Evolutionary conservation across 768 basidiomycete genomes (phyloP).

Genomic region (Trametes cingulata): DNA sequence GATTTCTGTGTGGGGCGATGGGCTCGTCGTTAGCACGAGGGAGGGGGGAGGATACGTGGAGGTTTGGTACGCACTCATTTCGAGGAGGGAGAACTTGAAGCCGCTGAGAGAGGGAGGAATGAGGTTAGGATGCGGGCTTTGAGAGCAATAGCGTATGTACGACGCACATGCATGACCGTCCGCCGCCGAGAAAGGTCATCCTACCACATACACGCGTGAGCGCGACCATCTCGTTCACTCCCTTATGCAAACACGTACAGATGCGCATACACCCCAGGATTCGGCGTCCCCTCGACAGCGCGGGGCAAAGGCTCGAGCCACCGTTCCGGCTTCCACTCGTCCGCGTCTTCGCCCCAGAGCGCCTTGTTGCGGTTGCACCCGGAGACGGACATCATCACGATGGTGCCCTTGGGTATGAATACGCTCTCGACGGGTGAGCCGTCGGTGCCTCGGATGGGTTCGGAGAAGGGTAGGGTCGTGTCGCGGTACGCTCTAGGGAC

Average conservation of each 20-base stretch:
- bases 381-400: slow-evolving; percentile 42
- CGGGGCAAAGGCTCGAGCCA: slow-evolving; percentile 45
- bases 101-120: not conserved
- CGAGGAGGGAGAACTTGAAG: slow-evolving; percentile 5
- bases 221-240: not conserved
- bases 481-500: slow-evolving; percentile 44
- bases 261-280: slow-evolving; percentile 25
- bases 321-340: slow-evolving; percentile 60
- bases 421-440: slow-evolving; percentile 43
- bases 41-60: not conserved
- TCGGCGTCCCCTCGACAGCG: slow-evolving; percentile 6
- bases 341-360: slow-evolving; percentile 63
- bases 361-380: slow-evolving; percentile 49
- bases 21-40: not conserved
- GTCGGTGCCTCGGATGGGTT: slow-evolving; percentile 43
- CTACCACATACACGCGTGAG: not conserved
- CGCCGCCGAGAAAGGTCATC: slow-evolving; percentile 5
- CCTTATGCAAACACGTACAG: slow-evolving; percentile 10
- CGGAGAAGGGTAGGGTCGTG: slow-evolving; percentile 56
- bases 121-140: not conserved
- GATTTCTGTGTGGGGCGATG: not conserved
- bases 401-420: slow-evolving; percentile 47
- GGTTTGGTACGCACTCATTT: slow-evolving; percentile 4
- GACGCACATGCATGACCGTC: slow-evolving; percentile 7
- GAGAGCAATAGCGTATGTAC: no score